Evolutionary conservation across 179 eudicot genomes (phyloP), one percentile per base, ranked within the genome.

Genomic region (Patellifolia procumbens): DNA sequence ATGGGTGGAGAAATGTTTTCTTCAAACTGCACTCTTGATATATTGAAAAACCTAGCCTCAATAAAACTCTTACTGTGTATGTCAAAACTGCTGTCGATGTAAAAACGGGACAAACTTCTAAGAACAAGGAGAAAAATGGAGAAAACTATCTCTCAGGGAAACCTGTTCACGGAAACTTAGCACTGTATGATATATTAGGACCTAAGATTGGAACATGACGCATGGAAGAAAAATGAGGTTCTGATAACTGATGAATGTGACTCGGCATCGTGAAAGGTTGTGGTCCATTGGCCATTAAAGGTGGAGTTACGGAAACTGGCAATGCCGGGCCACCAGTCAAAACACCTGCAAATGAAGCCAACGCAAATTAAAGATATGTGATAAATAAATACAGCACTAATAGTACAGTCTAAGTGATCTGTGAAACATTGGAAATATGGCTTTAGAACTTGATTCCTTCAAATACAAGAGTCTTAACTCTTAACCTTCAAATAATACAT

Each of bases 241-340:
- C 88, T 15, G 92, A 70, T 45, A 84, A 73, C 26, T 85, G 89
- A 56, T 87, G 89, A 53, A 87, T 75, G 73, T 88, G 89, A 81
- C 74, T 86, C 52, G 88, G 89, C 78, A 88, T 59, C 48, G 85
- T 82, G 76, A 69, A 84, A 24, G 81, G 88, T 60, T 74, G 91
- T 17, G 85, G 90, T 68, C 83, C 89, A 29, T 78, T 83, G 2
- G 80, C 74, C 72, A 89, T 68, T 71, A 85, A 71, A 7, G 90
- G 85, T 0, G 94, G 87, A 75, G 82, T 81, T 59, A 84, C 61
- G 29, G 83, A 84, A 65, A 87, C 69, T 68, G 87, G 95, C 81
- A 89, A 69, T 60, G 89, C 52, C 76, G 83, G 94, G 68, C 85
- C 85, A 70, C 85, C 85, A 43, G 83, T 74, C 45, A 88, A 64